Conservation (phyloP, 805 yeast species). For the Kuraishia cidri region DNA sequence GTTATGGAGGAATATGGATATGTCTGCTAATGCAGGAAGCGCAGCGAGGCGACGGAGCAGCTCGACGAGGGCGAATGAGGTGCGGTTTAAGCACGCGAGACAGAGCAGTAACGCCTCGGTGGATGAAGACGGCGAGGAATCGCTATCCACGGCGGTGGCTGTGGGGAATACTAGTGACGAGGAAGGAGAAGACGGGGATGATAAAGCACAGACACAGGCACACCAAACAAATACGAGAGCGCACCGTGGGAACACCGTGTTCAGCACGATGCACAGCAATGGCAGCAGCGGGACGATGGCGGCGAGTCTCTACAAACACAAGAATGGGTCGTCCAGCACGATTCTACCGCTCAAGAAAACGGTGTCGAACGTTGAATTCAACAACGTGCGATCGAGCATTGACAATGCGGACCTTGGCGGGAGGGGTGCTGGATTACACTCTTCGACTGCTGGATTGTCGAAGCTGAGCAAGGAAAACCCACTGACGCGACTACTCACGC, state of each 20-base stretch:
- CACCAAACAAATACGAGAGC: no score
- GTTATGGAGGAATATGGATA: no score
- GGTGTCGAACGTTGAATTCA: conserved; percentile 22
- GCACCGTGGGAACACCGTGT: no score
- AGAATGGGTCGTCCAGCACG: conserved; percentile 9
- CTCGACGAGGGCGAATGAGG: conserved; percentile 6
- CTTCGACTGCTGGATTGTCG: no score
- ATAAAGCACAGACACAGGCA: no score
- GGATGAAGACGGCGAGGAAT: not conserved
- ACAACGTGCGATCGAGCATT: conserved; percentile 15
- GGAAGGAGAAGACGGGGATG: not conserved
- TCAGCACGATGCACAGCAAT: no score
- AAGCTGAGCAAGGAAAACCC: not conserved
- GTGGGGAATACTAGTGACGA: not conserved
- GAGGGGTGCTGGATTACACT: no score
- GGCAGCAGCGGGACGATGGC: conserved; percentile 1
- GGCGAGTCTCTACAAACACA: conserved; percentile 5
- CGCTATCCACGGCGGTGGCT: not conserved
- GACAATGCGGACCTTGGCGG: conserved; percentile 2
- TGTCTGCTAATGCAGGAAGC: no score
- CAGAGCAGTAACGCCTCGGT: conserved; percentile 5
- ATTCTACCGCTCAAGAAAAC: conserved; percentile 12
- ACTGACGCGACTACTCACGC: conserved; percentile 1
- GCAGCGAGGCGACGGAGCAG: conserved; percentile 3
- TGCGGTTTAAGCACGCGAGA: conserved; percentile 6